Percentiles rank a stretch among this genome's conserved stretches.
phyloP scores from a whole-genome alignment of 352 stramenopile genomes.

The Phytophthora fragariae region DNA sequence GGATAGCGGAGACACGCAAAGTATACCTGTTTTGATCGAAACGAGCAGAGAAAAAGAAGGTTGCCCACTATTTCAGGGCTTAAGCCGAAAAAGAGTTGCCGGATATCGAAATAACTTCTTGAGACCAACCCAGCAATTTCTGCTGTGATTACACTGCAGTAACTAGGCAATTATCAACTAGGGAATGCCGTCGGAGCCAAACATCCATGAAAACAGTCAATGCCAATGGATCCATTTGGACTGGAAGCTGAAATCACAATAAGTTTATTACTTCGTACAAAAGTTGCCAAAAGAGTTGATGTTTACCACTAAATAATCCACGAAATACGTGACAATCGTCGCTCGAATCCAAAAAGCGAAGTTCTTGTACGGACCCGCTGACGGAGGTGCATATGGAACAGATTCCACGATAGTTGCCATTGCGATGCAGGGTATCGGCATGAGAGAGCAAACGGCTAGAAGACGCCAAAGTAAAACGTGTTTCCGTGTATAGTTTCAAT shows the following conservation, averaged over 20 bases:
- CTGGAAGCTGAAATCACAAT: conserved; percentile 22
- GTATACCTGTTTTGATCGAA: too few species aligned
- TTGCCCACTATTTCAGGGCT: too few species aligned
- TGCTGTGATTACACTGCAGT: too few species aligned
- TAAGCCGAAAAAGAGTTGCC: too few species aligned
- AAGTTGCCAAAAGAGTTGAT: not conserved
- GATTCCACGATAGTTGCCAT: not conserved
- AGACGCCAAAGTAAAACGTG: not conserved
- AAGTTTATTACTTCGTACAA: not conserved
- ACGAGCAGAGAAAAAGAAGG: too few species aligned
- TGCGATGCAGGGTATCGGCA: not conserved
- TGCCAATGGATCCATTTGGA: conserved; percentile 9
- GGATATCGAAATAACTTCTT: not conserved
- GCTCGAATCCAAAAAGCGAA: not conserved
- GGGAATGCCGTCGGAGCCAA: too few species aligned
- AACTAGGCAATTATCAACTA: too few species aligned
- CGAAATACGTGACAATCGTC: not conserved
- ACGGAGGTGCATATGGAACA: not conserved
- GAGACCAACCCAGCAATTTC: too few species aligned
- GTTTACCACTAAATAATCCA: conserved; percentile 11
- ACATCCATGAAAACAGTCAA: too few species aligned
- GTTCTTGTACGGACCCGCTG: conserved; percentile 1
- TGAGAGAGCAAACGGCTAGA: not conserved
- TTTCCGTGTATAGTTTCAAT: not conserved
- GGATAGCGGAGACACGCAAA: too few species aligned